phyloP scores from a whole-genome alignment of 2,329 filamentous ascomycete species.

The Diaporthe sp. region DNA sequence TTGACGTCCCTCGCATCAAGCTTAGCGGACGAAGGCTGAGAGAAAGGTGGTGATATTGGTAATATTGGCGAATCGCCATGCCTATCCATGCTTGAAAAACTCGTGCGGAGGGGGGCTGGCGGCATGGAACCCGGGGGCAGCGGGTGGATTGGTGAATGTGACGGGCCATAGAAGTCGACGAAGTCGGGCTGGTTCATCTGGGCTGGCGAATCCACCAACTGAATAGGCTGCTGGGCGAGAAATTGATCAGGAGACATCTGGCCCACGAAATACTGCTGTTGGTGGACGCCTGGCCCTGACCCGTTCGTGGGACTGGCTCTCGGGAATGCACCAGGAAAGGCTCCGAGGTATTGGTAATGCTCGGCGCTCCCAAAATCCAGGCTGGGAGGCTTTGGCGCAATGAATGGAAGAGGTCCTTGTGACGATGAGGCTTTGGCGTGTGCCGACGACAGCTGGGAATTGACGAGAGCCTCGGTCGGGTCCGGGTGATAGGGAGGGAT shows the following conservation, averaged over 20 bases:
- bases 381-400: slow-evolving; percentile 63
- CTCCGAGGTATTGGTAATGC: slow-evolving; percentile 44
- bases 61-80: slow-evolving; percentile 4
- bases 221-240: slow-evolving; percentile 8
- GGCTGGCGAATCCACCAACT: slow-evolving; percentile 15
- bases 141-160: slow-evolving; percentile 18
- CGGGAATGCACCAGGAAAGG: slow-evolving; percentile 43
- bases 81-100: slow-evolving; percentile 20
- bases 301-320: slow-evolving; percentile 38
- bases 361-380: slow-evolving; percentile 46
- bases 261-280: slow-evolving; percentile 33
- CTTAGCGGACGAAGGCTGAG: neutral
- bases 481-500: slow-evolving; percentile 56
- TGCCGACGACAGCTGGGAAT: slow-evolving; percentile 53
- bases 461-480: slow-evolving; percentile 57
- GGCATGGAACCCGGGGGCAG: neutral
- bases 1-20: slow-evolving; percentile 37
- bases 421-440: slow-evolving; percentile 52
- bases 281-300: slow-evolving; percentile 28
- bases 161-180: slow-evolving; percentile 22
- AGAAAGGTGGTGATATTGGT: slow-evolving; percentile 13
- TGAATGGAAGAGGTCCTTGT: slow-evolving; percentile 51
- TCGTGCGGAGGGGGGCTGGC: slow-evolving; percentile 19
- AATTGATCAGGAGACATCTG: slow-evolving; percentile 26
- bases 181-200: slow-evolving; percentile 30